Evolutionary conservation across 2,329 filamentous ascomycete species (phyloP).

Genomic region (Neofusicoccum sp.): DNA sequence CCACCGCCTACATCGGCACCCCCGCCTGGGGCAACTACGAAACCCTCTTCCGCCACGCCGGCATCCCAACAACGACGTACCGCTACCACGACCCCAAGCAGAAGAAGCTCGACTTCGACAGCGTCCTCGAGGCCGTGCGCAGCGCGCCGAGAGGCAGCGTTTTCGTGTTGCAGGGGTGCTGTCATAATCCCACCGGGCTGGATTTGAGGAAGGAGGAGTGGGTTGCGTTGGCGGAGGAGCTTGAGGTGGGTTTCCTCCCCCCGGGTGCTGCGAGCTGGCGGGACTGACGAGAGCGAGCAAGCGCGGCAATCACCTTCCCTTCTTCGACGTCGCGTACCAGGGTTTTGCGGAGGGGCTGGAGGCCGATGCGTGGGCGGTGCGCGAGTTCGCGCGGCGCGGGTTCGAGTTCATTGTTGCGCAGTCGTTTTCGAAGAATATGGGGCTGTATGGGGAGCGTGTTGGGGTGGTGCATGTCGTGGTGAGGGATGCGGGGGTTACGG

Average conservation of each 20-base stretch:
- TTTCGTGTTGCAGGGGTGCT: conserved; percentile 39
- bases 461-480: conserved; percentile 32
- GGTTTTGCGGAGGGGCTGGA: conserved; percentile 35
- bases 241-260: no score
- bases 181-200: conserved; percentile 39
- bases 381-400: conserved; percentile 26
- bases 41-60: conserved; percentile 32
- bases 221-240: conserved; percentile 26
- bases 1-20: conserved; percentile 33
- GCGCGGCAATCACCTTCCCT: conserved; percentile 31
- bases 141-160: conserved; percentile 32
- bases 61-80: conserved; percentile 31
- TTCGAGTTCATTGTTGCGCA: conserved; percentile 36
- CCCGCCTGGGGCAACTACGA: conserved; percentile 39
- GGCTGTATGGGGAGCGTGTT: conserved; percentile 37
- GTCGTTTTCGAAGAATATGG: conserved; percentile 44
- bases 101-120: conserved; percentile 29
- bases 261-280: no score
- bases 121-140: conserved; percentile 24
- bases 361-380: conserved; percentile 33
- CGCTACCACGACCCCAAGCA: conserved; percentile 30
- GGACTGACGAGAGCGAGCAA: no score
- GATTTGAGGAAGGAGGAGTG: conserved; percentile 36
- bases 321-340: conserved; percentile 42
- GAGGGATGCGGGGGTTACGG: conserved; percentile 19